Percentiles rank a stretch among this genome's conserved stretches.
phyloP scores from a whole-genome alignment of 2,329 filamentous ascomycete species.

The Didymella glomerata region DNA sequence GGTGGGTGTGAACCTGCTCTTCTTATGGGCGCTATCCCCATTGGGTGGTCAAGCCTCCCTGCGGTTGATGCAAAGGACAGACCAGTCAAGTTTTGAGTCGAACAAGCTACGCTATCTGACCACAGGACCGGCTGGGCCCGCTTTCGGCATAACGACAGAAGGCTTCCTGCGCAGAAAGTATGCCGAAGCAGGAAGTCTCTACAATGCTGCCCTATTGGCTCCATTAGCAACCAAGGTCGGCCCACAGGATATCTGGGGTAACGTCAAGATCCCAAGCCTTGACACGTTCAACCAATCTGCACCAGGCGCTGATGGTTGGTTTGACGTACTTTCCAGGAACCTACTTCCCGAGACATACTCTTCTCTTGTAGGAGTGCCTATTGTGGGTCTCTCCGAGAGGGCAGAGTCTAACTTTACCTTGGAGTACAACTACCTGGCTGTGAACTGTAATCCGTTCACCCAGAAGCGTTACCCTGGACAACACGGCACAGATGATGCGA shows the following conservation, averaged over 20 bases:
- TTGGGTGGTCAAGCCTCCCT: slow-evolving; percentile 51
- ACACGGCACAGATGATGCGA: not conserved
- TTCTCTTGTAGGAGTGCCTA: not conserved
- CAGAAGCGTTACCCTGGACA: not conserved
- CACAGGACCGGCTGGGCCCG: slow-evolving; percentile 32
- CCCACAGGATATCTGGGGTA: slow-evolving; percentile 45
- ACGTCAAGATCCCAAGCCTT: slow-evolving; percentile 46
- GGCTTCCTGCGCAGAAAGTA: no score
- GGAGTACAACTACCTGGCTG: not conserved
- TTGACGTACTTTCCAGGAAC: not conserved
- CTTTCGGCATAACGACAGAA: no score
- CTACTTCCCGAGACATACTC: not conserved
- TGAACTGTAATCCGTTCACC: not conserved
- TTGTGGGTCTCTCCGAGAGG: not conserved
- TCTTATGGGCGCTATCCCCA: slow-evolving; percentile 50
- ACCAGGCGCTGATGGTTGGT: not conserved
- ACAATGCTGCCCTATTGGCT: slow-evolving; percentile 38
- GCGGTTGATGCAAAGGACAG: slow-evolving; percentile 33
- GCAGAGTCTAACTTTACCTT: not conserved
- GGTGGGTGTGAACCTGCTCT: slow-evolving; percentile 43
- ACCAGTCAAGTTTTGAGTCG: not conserved
- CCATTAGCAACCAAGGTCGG: slow-evolving; percentile 35
- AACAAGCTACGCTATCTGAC: slow-evolving; percentile 41
- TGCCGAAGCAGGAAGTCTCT: slow-evolving; percentile 25
- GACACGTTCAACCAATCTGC: slow-evolving; percentile 17